Base-by-base conservation (phyloP, 2,329 filamentous ascomycete genomes). In the Penicillium brevicompactum region DNA sequence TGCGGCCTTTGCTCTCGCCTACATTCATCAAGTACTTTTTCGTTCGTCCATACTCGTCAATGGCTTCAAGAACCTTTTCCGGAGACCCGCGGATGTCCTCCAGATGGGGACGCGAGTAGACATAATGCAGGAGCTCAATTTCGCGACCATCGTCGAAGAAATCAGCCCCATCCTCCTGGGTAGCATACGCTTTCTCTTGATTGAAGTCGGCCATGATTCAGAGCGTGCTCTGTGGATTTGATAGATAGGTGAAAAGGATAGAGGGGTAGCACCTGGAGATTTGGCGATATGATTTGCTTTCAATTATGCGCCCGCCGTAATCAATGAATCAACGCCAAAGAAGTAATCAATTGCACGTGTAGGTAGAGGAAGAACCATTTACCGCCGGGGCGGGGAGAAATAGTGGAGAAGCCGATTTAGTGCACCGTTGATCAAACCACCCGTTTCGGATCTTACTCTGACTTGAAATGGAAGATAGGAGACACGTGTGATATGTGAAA, bases 1-100 rank as follows among this genome's bases (percentile, higher is more conserved):
- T 87, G 6, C n/a, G 81, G 45, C 88, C 89, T 74, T 94, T 94
- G 66, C 86, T 80, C 62, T 86, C 82, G 41, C 90, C 90, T 1
- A 94, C 84, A 61, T 92, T 93, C 88, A 93, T 93, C 51, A 93
- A 81, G 60, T 87, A 89, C 57, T 84, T 80, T 38, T 83, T 74
- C 32, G 32, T 34, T 34, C 32, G 32, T 11, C 77, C 84, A 70
- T 81, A 93, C 51, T 88, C 83, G 66, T 93, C 88, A 69, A 93
- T 91, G 27, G 84, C 84, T 18, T 80, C 77, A 0, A 92, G 78
- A 1, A 93, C 82, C 53, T 80, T 81, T n/a, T 80, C 67, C 0
- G 89, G 89, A 18, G 84, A 85, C 24, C 83, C 84, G 50, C 86
- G 80, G 53, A 92, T 80, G 49, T 84, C 76, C 2, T 87, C 82